Conservation (phyloP, 768 basidiomycete genomes). For the Suillus occidentalis region DNA sequence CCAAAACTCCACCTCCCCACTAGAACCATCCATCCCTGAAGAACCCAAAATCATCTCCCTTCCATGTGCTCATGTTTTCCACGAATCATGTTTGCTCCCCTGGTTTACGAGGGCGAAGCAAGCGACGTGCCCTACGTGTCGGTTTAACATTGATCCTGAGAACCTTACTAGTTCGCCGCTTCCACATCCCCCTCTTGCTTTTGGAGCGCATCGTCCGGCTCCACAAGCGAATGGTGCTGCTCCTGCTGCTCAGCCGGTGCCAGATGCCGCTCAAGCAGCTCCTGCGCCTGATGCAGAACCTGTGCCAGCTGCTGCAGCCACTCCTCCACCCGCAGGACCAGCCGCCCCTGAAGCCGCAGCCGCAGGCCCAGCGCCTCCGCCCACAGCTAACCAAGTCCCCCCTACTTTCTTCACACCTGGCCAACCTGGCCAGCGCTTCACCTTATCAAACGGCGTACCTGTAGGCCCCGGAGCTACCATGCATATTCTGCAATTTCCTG, state of each 20-base stretch:
- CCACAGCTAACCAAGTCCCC: conserved; percentile 10
- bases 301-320: not conserved
- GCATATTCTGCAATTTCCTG: conserved; percentile 29
- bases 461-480: conserved; percentile 20
- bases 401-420: conserved; percentile 7
- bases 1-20: too few relatives aligned
- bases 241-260: conserved; percentile 8
- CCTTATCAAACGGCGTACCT: conserved; percentile 16
- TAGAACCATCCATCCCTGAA: conserved; percentile 12
- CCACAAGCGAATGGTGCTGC: conserved; percentile 12
- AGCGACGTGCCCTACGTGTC: conserved; percentile 82
- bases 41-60: conserved; percentile 59
- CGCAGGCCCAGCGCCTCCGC: conserved; percentile 8
- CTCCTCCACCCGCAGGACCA: conserved; percentile 3
- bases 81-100: conserved; percentile 72
- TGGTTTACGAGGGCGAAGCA: conserved; percentile 81
- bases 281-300: conserved; percentile 8
- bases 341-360: too few relatives aligned
- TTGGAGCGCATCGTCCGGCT: conserved; percentile 11
- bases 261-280: conserved; percentile 9
- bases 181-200: conserved; percentile 19
- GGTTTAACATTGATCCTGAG: conserved; percentile 82
- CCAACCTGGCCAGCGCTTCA: conserved; percentile 13
- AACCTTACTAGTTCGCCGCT: conserved; percentile 52
- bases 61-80: conserved; percentile 83